Base-by-base conservation (phyloP, 2,329 filamentous ascomycete species). In the Meredithiella fracta region DNA sequence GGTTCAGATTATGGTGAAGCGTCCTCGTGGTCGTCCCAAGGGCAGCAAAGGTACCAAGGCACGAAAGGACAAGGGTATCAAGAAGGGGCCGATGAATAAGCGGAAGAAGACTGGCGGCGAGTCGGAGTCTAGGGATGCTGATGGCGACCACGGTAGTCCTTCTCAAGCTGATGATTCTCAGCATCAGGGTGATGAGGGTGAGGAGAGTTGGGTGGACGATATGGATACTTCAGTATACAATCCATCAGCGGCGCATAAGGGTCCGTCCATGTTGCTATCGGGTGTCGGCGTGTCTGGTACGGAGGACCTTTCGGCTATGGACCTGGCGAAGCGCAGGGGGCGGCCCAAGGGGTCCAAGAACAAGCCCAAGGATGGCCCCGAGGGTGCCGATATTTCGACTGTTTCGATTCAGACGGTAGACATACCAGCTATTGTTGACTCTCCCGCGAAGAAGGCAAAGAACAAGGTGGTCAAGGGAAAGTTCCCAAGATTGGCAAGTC, bases 261-360 rank as follows among this genome's bases (percentile, higher is more conserved):
- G 29, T 11, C 29, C 5, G 11, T 34, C 29, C 11, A 34, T 34
- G 29, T 5, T 34, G 29, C 29, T 34, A 5, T 11, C 29, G 29
- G 11, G 11, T 34, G 29, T 34, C 29, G 29, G 29, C 11, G 29
- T 5, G 29, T 34, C 29, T 5, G 29, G 5, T 34, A 11, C 29
- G 11, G 29, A 34, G 29, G 29, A 34, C n/a, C n/a, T n/a, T 34
- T 34, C 11, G 29, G 5, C 29, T 11, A 34, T 47, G 25, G 52
- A 58, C 22, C 53, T 64, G 22, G 52, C 64, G 37, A 77, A 73
- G 61, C 69, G 75, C 53, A 70, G 76, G 59, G 77, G 77, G 15
- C 69, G 77, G 17, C 77, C 77, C 6, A 79, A 78, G 60, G 77
- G 72, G 0, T 72, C 72, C 14, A 73, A 69, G 59, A 72, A 70